Conservation (phyloP, 2,329 filamentous ascomycete species). For the Calonectria fujianensis region DNA sequence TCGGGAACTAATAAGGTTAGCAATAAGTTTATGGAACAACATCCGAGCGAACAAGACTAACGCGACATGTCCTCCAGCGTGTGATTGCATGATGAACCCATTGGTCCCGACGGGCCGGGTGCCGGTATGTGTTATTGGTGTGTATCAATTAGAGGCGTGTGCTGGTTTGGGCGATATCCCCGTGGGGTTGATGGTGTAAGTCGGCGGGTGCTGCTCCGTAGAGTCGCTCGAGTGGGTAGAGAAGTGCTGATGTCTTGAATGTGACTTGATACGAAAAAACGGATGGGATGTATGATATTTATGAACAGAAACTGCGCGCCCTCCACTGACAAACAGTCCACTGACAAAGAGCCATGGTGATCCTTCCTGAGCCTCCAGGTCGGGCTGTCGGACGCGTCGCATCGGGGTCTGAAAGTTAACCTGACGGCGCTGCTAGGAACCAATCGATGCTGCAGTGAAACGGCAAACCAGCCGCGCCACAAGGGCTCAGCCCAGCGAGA, state of each 20-base stretch:
- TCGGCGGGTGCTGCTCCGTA: neutral
- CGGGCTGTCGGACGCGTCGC: neutral
- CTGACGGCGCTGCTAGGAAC: neutral
- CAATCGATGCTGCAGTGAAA: constrained; percentile 20
- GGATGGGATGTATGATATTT: constrained; percentile 18
- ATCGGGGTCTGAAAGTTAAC: neutral
- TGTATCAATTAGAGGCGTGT: neutral
- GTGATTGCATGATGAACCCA: constrained; percentile 33
- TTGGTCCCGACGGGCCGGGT: neutral
- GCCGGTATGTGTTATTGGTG: neutral
- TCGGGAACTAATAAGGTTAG: constrained; percentile 30
- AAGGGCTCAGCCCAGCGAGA: constrained; percentile 6
- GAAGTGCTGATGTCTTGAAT: neutral
- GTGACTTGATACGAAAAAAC: neutral
- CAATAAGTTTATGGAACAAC: neutral
- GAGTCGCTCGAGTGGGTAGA: neutral
- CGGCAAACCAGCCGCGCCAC: constrained; percentile 8
- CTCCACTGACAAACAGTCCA: neutral
- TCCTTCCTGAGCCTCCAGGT: neutral
- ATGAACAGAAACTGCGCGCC: neutral
- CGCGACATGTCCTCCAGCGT: constrained; percentile 37
- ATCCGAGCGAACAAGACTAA: neutral
- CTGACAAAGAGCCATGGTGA: neutral
- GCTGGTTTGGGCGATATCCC: neutral
- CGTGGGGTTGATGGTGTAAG: neutral